Evolutionary conservation across 306 rosid species (phyloP).

Genomic region (Lathyrus aphaca): DNA sequence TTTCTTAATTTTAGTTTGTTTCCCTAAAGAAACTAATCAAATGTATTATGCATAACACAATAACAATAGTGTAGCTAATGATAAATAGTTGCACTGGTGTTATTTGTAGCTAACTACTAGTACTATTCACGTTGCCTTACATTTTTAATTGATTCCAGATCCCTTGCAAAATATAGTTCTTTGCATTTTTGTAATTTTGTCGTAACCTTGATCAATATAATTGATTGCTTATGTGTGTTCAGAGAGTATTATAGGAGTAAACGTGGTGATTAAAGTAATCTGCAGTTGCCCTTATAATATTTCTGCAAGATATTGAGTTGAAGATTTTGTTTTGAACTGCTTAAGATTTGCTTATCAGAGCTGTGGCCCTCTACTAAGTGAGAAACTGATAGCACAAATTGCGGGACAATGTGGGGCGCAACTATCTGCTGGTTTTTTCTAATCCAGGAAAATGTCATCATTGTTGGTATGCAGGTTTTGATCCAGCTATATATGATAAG

Average conservation of each 20-base stretch:
- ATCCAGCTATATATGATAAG: neutral
- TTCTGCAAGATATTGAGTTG: neutral
- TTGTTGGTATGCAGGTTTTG: neutral
- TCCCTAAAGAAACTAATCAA: too few relatives aligned
- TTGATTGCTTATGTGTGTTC: conserved; percentile 7
- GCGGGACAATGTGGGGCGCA: neutral
- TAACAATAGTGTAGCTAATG: too few relatives aligned
- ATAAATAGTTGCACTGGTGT: neutral
- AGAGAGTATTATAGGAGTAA: conserved; percentile 24
- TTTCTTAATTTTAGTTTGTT: neutral
- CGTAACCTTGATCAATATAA: neutral
- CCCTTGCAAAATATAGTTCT: neutral
- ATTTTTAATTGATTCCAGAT: neutral
- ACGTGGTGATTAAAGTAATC: neutral
- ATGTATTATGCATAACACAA: too few relatives aligned
- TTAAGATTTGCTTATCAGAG: conserved; percentile 8
- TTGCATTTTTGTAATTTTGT: neutral
- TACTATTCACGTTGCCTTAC: neutral
- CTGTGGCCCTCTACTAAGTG: neutral
- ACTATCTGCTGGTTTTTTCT: neutral
- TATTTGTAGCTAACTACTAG: neutral
- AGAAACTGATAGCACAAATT: neutral
- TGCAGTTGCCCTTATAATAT: neutral
- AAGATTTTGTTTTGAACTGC: neutral
- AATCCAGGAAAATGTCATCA: neutral